These are phyloP conservation scores for Leishmania tropica DNA, from an alignment of 208 protist genomes.

Conservation along the genomic window DNA sequence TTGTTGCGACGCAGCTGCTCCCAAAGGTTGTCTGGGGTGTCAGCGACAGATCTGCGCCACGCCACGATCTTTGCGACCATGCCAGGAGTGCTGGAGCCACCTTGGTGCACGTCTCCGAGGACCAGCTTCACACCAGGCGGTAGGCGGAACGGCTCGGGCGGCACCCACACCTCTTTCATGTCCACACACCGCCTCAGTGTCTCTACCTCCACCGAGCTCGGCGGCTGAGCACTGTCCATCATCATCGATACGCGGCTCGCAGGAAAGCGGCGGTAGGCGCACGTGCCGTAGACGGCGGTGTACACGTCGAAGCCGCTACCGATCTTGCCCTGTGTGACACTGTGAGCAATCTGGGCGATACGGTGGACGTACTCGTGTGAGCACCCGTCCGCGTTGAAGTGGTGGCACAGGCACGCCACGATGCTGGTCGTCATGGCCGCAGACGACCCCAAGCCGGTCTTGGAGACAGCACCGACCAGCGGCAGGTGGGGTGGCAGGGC, in stretches of 20 bases:
- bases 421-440: constrained; percentile 94
- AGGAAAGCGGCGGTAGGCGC: constrained; percentile 92
- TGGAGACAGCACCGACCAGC: constrained; percentile 85
- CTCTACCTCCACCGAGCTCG: constrained; percentile 43
- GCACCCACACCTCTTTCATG: constrained; percentile 65
- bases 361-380: constrained; percentile 82
- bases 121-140: constrained; percentile 85
- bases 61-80: constrained; percentile 95
- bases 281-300: constrained; percentile 94
- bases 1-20: constrained; percentile 67
- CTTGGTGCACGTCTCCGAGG: constrained; percentile 89
- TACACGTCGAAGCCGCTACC: constrained; percentile 97
- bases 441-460: constrained; percentile 95
- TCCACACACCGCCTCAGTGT: constrained; percentile 54
- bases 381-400: constrained; percentile 34
- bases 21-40: constrained; percentile 62
- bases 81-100: constrained; percentile 93
- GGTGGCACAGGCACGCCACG: constrained; percentile 82
- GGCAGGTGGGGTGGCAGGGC: constrained; percentile 60
- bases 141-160: constrained; percentile 69
- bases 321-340: constrained; percentile 95
- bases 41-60: constrained; percentile 77
- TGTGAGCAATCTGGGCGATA: constrained; percentile 94
- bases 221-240: constrained; percentile 40
- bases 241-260: constrained; percentile 57